phyloP scores from a whole-genome alignment of 2,329 filamentous ascomycete species.

The Fusarium circinatum region DNA sequence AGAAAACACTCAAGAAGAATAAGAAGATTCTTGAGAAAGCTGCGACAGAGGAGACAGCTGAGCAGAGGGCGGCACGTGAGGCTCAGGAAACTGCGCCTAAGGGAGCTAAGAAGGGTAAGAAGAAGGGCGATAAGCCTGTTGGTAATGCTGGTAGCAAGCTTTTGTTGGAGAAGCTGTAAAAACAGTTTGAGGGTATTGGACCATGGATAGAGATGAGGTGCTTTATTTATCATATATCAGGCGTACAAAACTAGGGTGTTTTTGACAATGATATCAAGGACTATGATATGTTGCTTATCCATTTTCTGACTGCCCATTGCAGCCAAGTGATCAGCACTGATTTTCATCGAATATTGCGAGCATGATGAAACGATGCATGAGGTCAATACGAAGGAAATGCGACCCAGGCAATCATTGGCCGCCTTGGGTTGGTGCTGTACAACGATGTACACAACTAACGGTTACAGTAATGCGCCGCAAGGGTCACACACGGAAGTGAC shows the following conservation, averaged over 20 bases:
- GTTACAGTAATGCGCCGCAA: slow-evolving; percentile 9
- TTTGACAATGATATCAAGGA: slow-evolving; percentile 39
- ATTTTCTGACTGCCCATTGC: background rate
- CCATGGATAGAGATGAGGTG: slow-evolving; percentile 11
- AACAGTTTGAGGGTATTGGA: background rate
- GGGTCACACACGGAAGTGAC: slow-evolving; percentile 14
- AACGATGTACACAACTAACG: slow-evolving; percentile 3
- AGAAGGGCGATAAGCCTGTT: slow-evolving; percentile 57
- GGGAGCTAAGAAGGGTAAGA: slow-evolving; percentile 54
- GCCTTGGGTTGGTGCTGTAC: background rate
- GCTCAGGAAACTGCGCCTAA: slow-evolving; percentile 60
- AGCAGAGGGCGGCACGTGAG: slow-evolving; percentile 63
- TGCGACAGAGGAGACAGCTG: slow-evolving; percentile 66
- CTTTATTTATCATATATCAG: slow-evolving; percentile 35
- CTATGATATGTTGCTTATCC: slow-evolving; percentile 21
- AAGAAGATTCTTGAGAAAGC: slow-evolving; percentile 77
- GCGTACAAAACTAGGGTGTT: slow-evolving; percentile 40
- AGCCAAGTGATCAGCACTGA: background rate
- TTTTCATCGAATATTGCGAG: background rate
- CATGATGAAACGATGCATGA: background rate
- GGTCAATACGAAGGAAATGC: background rate
- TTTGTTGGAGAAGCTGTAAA: slow-evolving; percentile 66
- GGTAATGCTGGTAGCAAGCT: slow-evolving; percentile 72
- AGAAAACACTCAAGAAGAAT: slow-evolving; percentile 76
- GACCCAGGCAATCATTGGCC: background rate